Conservation (phyloP, 805 yeast genomes). For the Pichia kluyveri region DNA sequence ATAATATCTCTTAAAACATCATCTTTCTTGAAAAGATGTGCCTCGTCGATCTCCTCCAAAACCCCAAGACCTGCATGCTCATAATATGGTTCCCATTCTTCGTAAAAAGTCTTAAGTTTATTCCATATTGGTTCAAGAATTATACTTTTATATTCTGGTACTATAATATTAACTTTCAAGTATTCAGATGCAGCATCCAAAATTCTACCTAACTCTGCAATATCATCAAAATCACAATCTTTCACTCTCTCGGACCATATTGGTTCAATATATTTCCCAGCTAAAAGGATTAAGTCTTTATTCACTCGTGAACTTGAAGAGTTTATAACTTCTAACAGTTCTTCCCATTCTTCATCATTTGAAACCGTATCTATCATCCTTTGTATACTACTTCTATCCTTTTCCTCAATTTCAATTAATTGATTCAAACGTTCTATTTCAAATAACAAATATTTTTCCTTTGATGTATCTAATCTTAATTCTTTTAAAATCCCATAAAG, state of each 20-base stretch:
- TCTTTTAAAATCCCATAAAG: conserved; percentile 11
- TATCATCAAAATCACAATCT: no score
- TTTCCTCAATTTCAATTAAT: neutral
- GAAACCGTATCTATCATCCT: no score
- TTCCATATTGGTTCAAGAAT: conserved; percentile 5
- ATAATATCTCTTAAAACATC: neutral
- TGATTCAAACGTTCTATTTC: conserved; percentile 6
- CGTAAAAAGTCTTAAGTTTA: conserved; percentile 1
- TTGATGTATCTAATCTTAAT: conserved; percentile 6
- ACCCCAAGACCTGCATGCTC: conserved; percentile 13
- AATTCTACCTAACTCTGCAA: no score
- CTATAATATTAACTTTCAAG: neutral
- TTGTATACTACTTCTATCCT: no score
- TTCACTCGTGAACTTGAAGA: no score
- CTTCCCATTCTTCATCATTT: no score
- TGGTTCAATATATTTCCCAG: no score
- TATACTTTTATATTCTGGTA: conserved; percentile 1
- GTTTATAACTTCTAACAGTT: no score
- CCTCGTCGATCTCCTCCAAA: conserved; percentile 23
- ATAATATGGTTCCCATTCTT: conserved; percentile 3
- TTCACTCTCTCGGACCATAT: no score
- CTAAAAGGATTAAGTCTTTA: no score
- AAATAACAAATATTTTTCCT: conserved; percentile 9
- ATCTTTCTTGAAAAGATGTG: neutral
- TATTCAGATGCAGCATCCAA: no score